These are phyloP conservation scores for Aureobasidium vineae DNA, from an alignment of 2,329 filamentous ascomycete species.

Conservation along the genomic window DNA sequence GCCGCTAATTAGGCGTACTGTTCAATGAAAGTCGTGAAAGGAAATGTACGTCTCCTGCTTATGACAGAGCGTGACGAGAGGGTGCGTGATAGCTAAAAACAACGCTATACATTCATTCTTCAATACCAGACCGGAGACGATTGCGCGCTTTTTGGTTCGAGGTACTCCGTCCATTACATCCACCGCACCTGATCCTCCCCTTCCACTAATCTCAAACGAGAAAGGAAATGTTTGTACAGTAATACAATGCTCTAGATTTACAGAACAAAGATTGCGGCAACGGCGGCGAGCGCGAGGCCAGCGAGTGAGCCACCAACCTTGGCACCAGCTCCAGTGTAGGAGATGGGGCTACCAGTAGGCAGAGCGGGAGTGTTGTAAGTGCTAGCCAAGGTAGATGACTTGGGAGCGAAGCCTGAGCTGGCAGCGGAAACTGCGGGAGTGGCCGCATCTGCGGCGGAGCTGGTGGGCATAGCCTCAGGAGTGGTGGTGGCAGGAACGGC, in stretches of 20 bases:
- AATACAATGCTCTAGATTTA: slow-evolving; percentile 27
- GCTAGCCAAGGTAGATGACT: slow-evolving; percentile 12
- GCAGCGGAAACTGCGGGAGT: slow-evolving; percentile 27
- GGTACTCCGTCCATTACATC: slow-evolving; percentile 23
- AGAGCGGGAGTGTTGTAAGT: slow-evolving; percentile 30
- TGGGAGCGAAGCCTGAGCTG: slow-evolving; percentile 15
- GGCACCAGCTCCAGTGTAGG: slow-evolving; percentile 32
- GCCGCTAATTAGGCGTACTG: slow-evolving; percentile 24
- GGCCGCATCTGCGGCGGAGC: slow-evolving; percentile 27
- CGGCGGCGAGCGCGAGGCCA: slow-evolving; percentile 31
- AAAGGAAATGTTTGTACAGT: slow-evolving; percentile 9
- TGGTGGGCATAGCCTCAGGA: not conserved
- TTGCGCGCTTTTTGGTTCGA: not conserved
- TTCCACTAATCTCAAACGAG: not conserved
- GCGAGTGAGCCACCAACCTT: slow-evolving; percentile 29
- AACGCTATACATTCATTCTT: slow-evolving; percentile 13
- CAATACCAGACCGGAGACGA: slow-evolving; percentile 24
- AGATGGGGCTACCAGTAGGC: slow-evolving; percentile 28
- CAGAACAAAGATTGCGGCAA: slow-evolving; percentile 32
- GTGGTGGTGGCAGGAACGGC: slow-evolving; percentile 36
- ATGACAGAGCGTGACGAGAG: not conserved
- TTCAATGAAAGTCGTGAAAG: slow-evolving; percentile 25
- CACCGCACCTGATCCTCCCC: not conserved
- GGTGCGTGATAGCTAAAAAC: not conserved
- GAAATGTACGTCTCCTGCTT: slow-evolving; percentile 4